A percentile compares a stretch with the other conserved stretches of the same genome.
Conservation (phyloP, 352 stramenopile genomes). For the Pythium oligandrum region DNA sequence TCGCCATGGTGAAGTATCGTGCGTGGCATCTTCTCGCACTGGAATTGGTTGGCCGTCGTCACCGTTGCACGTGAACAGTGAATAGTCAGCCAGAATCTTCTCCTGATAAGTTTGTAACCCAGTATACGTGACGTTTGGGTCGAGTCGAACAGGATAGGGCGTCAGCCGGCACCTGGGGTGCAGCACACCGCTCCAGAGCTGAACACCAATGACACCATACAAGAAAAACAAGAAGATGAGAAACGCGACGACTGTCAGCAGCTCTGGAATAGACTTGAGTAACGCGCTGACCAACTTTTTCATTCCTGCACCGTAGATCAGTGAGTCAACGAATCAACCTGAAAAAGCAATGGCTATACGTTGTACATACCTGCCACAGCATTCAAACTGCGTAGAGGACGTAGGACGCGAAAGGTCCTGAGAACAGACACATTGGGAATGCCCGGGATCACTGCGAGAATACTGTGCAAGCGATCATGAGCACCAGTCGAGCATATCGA, state of each 20-base stretch:
- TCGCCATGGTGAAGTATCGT: conserved; percentile 47
- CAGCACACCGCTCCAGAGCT: conserved; percentile 72
- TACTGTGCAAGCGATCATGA: conserved; percentile 20
- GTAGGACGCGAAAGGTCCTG: conserved; percentile 56
- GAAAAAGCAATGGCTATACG: too few species aligned
- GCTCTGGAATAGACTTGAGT: conserved; percentile 67
- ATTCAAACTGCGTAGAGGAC: conserved; percentile 52
- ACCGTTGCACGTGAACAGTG: conserved; percentile 30
- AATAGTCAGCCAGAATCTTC: conserved; percentile 29
- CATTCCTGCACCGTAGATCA: conserved; percentile 32
- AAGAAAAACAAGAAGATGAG: conserved; percentile 83
- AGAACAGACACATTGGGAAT: conserved; percentile 62
- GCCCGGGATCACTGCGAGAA: conserved; percentile 55
- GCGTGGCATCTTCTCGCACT: conserved; percentile 22
- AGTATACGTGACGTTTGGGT: conserved; percentile 24
- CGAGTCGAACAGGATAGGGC: conserved; percentile 51
- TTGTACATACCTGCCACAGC: conserved; percentile 38
- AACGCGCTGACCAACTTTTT: conserved; percentile 75
- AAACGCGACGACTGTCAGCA: conserved; percentile 77
- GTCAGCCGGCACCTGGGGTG: conserved; percentile 68
- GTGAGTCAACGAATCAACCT: too few species aligned
- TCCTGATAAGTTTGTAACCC: conserved; percentile 29
- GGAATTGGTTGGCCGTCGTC: conserved; percentile 27
- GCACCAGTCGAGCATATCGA: neutral
- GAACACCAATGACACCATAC: conserved; percentile 79